These are phyloP conservation scores for Verbena officinalis DNA, from an alignment of 257 asterid species.

Conservation along the genomic window DNA sequence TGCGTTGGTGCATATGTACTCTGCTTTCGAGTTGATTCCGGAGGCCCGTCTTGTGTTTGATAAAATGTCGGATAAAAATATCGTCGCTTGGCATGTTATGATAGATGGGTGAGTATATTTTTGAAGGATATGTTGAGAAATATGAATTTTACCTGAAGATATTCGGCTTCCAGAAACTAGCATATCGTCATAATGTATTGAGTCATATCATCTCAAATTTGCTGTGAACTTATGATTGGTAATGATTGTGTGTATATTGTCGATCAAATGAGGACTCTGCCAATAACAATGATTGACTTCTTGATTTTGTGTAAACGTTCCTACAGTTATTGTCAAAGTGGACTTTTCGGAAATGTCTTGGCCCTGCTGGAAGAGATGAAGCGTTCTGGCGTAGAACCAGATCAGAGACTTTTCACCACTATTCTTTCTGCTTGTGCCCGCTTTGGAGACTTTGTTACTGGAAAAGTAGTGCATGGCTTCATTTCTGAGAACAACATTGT, in stretches of 20 bases:
- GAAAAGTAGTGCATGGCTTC: slow-evolving; percentile 53
- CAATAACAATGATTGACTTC: too few relatives aligned
- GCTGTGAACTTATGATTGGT: too few relatives aligned
- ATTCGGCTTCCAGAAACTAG: too few relatives aligned
- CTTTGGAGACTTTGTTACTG: slow-evolving; percentile 47
- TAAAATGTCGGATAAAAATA: slow-evolving; percentile 67
- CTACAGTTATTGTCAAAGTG: slow-evolving; percentile 66
- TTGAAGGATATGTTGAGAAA: neutral
- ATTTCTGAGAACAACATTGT: slow-evolving; percentile 41
- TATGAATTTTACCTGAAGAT: neutral
- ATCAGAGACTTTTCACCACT: slow-evolving; percentile 55
- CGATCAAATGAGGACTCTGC: too few relatives aligned
- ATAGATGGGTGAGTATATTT: slow-evolving; percentile 62
- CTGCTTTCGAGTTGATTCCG: slow-evolving; percentile 47
- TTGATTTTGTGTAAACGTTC: slow-evolving; percentile 21
- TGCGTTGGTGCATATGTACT: slow-evolving; percentile 65
- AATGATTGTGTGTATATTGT: too few relatives aligned
- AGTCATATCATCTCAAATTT: too few relatives aligned
- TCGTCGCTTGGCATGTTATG: slow-evolving; percentile 75
- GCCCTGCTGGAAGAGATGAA: slow-evolving; percentile 65
- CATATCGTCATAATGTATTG: too few relatives aligned
- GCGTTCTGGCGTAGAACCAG: slow-evolving; percentile 49
- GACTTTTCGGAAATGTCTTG: slow-evolving; percentile 56
- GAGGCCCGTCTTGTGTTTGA: slow-evolving; percentile 73
- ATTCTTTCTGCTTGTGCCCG: slow-evolving; percentile 65